Base-by-base conservation (phyloP, 1,139 yeast species). In the Lodderomyces beijingensis region DNA sequence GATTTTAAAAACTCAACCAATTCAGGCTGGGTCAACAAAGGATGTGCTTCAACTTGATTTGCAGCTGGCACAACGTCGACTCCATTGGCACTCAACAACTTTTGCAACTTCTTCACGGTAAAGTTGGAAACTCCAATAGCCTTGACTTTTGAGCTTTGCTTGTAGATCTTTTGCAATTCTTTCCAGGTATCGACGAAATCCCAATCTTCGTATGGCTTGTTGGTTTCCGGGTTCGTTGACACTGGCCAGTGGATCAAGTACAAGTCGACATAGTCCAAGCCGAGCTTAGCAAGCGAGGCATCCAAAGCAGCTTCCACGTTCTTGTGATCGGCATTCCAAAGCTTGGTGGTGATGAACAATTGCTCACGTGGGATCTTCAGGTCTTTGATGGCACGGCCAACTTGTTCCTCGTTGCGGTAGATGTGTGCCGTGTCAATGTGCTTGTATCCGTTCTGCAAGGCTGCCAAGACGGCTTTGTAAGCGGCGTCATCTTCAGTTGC, bases 211-310 rank as follows among this genome's bases (percentile, higher is more conserved):
- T 57, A 46, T 57, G 59, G 38, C 12, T 38, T 27, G 5, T 46
- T 40, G 18, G 48, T 41, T 9, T 35, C 40, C 2, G 55, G 50
- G 34, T 70, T 65, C 38, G 75, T 52, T 1, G 85, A 70, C 34
- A 74, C 68, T 3, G 96, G 96, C 95, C 95, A 87, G 61, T 88
- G 96, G 51, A 85, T 73, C 53, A 88, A 69, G 55, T 80, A 81
- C 47, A 88, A 65, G 53, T 88, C 96, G 37, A 88, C 79, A 49
- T 88, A 88, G 34, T 84, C 93, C 45, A 84, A 60, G 2, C 81
- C 81, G 46, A 87, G 65, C 49, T 77, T 77, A 46, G 70, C 53
- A 50, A 88, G 68, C 3, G 93, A 79, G 32, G 54, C 59, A 31
- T 79, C 74, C 36, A 87, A 61, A 5, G 83, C 85, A 26, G 54